phyloP scores from a whole-genome alignment of 2,329 filamentous ascomycete species.

The Clonostachys rhizophaga region DNA sequence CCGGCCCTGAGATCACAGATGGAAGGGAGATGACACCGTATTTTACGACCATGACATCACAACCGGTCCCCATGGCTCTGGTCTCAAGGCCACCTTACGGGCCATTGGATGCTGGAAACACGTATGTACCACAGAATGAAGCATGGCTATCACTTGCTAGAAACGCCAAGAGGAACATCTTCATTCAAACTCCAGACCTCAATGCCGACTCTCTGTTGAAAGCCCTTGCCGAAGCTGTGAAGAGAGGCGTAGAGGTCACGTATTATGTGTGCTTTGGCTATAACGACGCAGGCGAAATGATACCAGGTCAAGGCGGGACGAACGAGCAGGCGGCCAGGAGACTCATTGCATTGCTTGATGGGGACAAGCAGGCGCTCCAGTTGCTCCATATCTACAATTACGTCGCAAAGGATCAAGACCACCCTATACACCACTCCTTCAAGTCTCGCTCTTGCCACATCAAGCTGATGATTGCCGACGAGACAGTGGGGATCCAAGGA shows the following conservation, averaged over 20 bases:
- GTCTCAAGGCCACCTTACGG: constrained; percentile 68
- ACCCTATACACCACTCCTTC: constrained; percentile 60
- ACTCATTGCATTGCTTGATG: constrained; percentile 50
- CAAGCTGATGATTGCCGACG: constrained; percentile 73
- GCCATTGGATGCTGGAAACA: constrained; percentile 52
- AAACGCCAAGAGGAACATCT: constrained; percentile 59
- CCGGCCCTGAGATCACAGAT: constrained; percentile 47
- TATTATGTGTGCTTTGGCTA: constrained; percentile 75
- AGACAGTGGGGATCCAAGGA: constrained; percentile 63
- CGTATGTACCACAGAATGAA: constrained; percentile 69
- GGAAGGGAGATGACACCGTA: constrained; percentile 63
- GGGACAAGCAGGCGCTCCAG: constrained; percentile 23
- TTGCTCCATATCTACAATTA: constrained; percentile 63
- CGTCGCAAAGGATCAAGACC: constrained; percentile 66
- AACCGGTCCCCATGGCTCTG: constrained; percentile 65
- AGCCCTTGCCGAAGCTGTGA: constrained; percentile 59
- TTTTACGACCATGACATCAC: constrained; percentile 32
- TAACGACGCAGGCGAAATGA: constrained; percentile 72
- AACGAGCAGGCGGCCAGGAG: constrained; percentile 66
- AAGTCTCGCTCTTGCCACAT: constrained; percentile 69
- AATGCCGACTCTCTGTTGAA: constrained; percentile 66
- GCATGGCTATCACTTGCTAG: constrained; percentile 67
- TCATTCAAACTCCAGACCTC: constrained; percentile 74
- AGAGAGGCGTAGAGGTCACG: constrained; percentile 61
- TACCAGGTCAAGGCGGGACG: constrained; percentile 70